Base-by-base conservation (phyloP, 768 basidiomycete genomes). In the Boletus pseudo-olivaceus region DNA sequence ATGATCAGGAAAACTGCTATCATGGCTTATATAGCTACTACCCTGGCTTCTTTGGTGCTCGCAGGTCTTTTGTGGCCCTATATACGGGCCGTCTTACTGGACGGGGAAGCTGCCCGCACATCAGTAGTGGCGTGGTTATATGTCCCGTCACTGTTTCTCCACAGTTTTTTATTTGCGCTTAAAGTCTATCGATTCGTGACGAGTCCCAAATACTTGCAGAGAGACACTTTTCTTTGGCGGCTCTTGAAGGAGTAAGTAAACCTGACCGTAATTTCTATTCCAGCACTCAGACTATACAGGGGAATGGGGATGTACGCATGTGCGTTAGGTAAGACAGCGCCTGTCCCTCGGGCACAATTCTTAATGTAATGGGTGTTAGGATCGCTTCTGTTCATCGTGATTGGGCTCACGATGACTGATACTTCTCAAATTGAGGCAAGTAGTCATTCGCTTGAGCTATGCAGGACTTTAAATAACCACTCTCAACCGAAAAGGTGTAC, bases 241-340 rank as follows among this genome's bases (percentile, higher is more conserved):
- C 47, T 65, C 27, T 15, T 64, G 5, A 65, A 65, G 41, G 63
- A 65, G 63, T 60, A 38, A 40, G 57, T 35, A 7, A n/a, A 11
- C 8, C 32, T 15, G n/a, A 19, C 6, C 17, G 11, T 34, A n/a
- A 30, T 39, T 14, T 32, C 5, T 43, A 15, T 19, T 19, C 9
- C 34, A 27, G 14, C 9, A 30, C 42, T 57, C 19, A 55, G 14
- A 51, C 27, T 11, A 43, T 38, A 5, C 32, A 67, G 65, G 40
- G 65, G 65, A 38, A 65, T 64, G 55, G 12, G 54, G 10, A 62
- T 65, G 53, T 67, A 62, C 30, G 58, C 51, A n/a, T 63, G 55
- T 27, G 59, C 56, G 3, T 41, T 56, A 11, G 61, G 65, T 65
- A 51, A 32, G 50, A 7, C 6, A 19, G 19, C 14, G 4, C 2